phyloP scores from a whole-genome alignment of 2,329 filamentous ascomycete genomes.

The Alternaria rosae region DNA sequence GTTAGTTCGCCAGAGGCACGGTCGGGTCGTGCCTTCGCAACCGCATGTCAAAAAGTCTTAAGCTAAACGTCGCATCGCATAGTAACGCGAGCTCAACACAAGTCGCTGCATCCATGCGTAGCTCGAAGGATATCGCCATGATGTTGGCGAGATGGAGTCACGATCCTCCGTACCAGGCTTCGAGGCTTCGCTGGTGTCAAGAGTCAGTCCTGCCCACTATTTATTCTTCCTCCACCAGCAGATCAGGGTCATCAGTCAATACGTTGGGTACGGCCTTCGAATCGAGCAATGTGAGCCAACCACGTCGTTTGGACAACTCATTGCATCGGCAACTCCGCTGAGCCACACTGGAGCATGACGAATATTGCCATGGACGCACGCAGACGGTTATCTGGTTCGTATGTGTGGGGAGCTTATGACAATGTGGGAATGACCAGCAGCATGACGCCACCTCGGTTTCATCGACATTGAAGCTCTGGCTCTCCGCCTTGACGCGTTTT shows the following conservation, averaged over 20 bases:
- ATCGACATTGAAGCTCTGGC: constrained; percentile 4
- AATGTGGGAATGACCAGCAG: background rate
- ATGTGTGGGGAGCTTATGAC: background rate
- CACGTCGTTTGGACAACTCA: background rate
- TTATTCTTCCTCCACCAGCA: background rate
- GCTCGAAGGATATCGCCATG: background rate
- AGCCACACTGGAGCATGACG: background rate
- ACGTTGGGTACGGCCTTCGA: background rate
- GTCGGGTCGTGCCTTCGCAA: background rate
- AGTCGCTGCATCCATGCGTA: background rate
- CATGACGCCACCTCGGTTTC: constrained; percentile 10
- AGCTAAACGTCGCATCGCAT: background rate
- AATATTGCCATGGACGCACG: background rate
- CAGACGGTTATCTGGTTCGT: background rate
- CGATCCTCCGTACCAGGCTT: constrained; percentile 8
- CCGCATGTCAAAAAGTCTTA: background rate
- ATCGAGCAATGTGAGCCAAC: background rate
- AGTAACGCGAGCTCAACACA: background rate
- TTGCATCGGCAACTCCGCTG: constrained; percentile 6
- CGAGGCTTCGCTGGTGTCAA: constrained; percentile 10
- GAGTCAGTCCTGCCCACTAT: constrained; percentile 6
- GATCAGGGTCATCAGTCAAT: background rate
- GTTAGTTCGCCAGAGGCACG: constrained; percentile 5
- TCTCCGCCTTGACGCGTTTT: constrained; percentile 18
- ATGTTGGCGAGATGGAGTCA: background rate